These are phyloP conservation scores for Lipomyces anomalus DNA, from an alignment of 805 yeast genomes.

Conservation along the genomic window DNA sequence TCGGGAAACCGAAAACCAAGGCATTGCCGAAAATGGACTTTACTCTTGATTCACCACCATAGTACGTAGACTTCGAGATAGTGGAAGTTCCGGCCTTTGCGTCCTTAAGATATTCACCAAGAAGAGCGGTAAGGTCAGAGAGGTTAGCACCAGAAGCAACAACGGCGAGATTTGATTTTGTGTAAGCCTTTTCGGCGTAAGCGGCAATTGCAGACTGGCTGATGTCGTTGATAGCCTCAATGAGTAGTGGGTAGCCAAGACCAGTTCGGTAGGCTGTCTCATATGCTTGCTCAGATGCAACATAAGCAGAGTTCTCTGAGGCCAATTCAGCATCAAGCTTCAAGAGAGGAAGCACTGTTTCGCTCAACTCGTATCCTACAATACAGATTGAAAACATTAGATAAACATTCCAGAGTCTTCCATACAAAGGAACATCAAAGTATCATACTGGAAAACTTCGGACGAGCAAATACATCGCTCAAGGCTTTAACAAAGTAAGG, in stretches of 20 bases:
- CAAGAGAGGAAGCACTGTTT: conserved; percentile 77
- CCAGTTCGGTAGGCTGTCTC: conserved; percentile 79
- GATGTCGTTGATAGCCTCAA: conserved; percentile 56
- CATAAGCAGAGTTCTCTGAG: conserved; percentile 45
- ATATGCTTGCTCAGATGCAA: conserved; percentile 74
- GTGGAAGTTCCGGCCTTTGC: conserved; percentile 54
- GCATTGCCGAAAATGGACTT: conserved; percentile 59
- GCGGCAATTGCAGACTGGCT: conserved; percentile 58
- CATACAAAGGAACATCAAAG: conserved; percentile 36
- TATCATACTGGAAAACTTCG: conserved; percentile 24
- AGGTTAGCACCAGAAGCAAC: conserved; percentile 68
- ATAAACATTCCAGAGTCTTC: conserved; percentile 34
- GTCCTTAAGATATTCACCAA: conserved; percentile 50
- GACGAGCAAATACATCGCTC: conserved; percentile 50
- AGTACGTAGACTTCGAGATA: conserved; percentile 41
- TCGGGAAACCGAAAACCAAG: conserved; percentile 79
- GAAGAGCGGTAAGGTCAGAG: conserved; percentile 62
- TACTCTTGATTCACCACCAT: conserved; percentile 58
- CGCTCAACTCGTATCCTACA: conserved; percentile 81
- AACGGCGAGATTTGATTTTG: conserved; percentile 63
- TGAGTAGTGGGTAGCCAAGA: conserved; percentile 75
- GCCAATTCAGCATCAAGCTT: conserved; percentile 55
- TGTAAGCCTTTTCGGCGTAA: conserved; percentile 64
- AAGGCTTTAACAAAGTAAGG: conserved; percentile 88
- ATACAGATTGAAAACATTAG: conserved; percentile 1